Evolutionary conservation across 345 rosid genomes (phyloP), one percentile per base, ranked within the genome.

Genomic region (Trapa incisa): DNA sequence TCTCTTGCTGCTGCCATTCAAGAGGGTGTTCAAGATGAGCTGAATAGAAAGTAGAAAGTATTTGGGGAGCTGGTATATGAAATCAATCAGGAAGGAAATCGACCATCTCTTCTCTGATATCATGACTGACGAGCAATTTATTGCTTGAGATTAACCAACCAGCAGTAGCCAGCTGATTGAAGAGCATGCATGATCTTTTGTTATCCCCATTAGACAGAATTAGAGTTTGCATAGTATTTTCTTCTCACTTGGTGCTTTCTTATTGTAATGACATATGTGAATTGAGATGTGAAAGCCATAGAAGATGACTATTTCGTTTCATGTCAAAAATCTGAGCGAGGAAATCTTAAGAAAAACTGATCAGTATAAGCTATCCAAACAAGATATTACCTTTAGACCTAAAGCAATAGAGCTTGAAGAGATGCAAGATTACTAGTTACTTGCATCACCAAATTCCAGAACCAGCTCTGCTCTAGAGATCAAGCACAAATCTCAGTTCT

Each of bases 101-200:
- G 79, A 85, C 75, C 50, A 43, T 47, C 68, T 85, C 37, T 87
- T 87, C 80, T 78, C 78, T 6, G 68, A 80, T 9, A 67, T 82
- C 6, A 68, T 87, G 70, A 78, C 73, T 9, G 82, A 81, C 66
- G 72, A 80, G 54, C 84, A 72, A 78, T 87, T 45, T 73, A 70
- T 41, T 73, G 82, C 45, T 69, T 82, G 32, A 60, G 83, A 52
- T 45, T 29, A 65, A 47, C 45, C 61, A 68, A 77, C 58, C 71
- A 69, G 54, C 62, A 70, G 63, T 69, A 69, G 54, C 62, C 29
- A 70, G 62, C 9, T 57, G 37, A 22, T 12, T 14, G 14, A 50
- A 13, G 22, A n/a, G 11, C 6, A n/a, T n/a, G 11, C 22, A 54
- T 54, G 22, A n/a, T n/a, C 6, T n/a, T n/a, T 54, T n/a, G 29